Base-by-base conservation (phyloP, 306 rosid species). In the Prunus kanzakura region DNA sequence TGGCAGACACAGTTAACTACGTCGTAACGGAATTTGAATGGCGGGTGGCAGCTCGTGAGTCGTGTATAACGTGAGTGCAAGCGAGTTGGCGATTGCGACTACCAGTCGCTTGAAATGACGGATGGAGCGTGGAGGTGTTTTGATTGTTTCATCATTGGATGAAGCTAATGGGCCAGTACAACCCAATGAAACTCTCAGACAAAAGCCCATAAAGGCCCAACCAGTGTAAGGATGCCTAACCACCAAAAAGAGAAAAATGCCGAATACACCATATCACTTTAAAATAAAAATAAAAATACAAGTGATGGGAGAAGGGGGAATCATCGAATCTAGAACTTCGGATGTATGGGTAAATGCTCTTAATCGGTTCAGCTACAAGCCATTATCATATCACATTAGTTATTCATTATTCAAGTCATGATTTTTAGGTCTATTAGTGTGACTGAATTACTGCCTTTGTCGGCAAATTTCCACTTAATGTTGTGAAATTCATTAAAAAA, bases 231-330 rank as follows among this genome's bases (percentile, higher is more conserved):
- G 0, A 6, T 38, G 9, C 43, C 2, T 38, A 38, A 38, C 43
- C 43, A 38, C 43, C 43, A 38, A 38, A 38, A 6, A 7, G 43
- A 38, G 2, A 0, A 38, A 38, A 38, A 6, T 6, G 43, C 43
- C 43, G 38, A 38, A 38, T 38, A 9, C 8, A 6, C 9, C 43
- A 38, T 38, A 38, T 32, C 38, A 1, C 7, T 5, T 5, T 5
- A 5, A 32, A 32, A 32, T 32, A 32, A 32, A 32, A 30, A 30
- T 30, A 30, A 30, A 4, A 32, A 32, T 32, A 32, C 8, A 6
- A 35, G 8, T 0, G 41, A 35, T 0, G 8, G 41, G 0, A 0
- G 1, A 35, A 0, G 1, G 38, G 38, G 7, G 8, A 35, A 25
- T 25, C 2, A 35, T 35, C 1, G 41, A 35, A 35, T 1, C 7